Conservation (phyloP, 768 basidiomycete species). For the Tulasnella sp. region DNA sequence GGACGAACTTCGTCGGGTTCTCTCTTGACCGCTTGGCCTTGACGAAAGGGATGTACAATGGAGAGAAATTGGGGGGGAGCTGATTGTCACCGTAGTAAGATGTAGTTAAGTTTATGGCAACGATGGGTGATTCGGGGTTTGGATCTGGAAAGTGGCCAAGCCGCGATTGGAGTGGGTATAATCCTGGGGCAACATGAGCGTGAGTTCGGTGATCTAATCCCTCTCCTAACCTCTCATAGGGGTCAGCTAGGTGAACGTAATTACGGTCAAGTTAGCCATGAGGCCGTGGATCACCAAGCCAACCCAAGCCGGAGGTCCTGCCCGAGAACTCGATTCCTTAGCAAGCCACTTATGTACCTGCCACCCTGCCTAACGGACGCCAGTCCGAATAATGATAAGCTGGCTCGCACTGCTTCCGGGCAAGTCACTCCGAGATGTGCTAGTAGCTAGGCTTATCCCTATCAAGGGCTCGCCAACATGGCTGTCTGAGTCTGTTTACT, state of each 20-base stretch:
- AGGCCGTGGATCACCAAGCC: not conserved
- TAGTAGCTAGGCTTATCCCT: not conserved
- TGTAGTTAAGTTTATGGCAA: not conserved
- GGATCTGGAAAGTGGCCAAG: too few relatives aligned
- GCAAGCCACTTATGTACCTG: not conserved
- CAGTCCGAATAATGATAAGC: not conserved
- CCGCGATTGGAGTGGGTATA: too few relatives aligned
- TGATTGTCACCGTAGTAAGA: conserved; percentile 8
- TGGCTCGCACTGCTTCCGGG: not conserved
- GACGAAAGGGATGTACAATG: not conserved
- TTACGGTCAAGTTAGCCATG: not conserved
- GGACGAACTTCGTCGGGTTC: too few relatives aligned
- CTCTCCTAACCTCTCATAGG: too few relatives aligned
- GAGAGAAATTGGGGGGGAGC: not conserved
- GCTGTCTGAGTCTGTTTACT: not conserved
- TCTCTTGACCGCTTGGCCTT: not conserved
- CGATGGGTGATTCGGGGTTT: not conserved
- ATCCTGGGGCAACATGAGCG: too few relatives aligned
- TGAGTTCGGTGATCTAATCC: too few relatives aligned
- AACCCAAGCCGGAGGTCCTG: not conserved
- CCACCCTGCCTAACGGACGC: not conserved
- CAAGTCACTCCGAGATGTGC: not conserved
- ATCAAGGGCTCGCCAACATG: not conserved
- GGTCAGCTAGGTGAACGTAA: too few relatives aligned
- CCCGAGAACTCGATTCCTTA: not conserved